Conservation (phyloP, 768 basidiomycete species). For the Phlebiopsis flavidoalba region DNA sequence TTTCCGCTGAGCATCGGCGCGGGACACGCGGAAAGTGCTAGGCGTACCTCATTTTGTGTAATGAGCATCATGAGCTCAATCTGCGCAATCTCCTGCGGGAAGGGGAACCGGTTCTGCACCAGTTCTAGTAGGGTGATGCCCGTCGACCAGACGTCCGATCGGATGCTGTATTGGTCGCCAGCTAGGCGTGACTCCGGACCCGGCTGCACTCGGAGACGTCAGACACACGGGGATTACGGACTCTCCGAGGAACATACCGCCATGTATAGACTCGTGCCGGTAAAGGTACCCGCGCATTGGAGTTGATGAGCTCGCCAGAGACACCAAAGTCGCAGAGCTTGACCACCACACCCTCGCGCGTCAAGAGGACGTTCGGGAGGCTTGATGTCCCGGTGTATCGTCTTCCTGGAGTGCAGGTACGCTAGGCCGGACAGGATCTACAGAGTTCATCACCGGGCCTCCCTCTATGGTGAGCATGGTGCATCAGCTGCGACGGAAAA, state of each 20-base stretch:
- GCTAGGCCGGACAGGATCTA: conserved; percentile 88
- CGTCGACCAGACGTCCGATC: conserved; percentile 97
- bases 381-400: conserved; percentile 96
- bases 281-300: conserved; percentile 91
- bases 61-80: conserved; percentile 94
- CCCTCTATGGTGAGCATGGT: too few species aligned
- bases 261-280: conserved; percentile 98
- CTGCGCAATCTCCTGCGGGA: conserved; percentile 85
- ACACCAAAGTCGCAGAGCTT: conserved; percentile 97
- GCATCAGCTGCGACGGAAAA: conserved; percentile 5
- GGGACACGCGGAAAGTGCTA: conserved; percentile 10
- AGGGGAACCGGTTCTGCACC: conserved; percentile 92
- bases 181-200: conserved; percentile 92
- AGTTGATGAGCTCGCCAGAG: conserved; percentile 90
- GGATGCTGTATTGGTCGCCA: conserved; percentile 88
- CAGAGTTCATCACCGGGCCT: conserved; percentile 8
- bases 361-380: conserved; percentile 90
- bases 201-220: conserved; percentile 48
- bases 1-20: conserved; percentile 11
- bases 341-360: conserved; percentile 80
- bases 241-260: conserved; percentile 58
- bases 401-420: conserved; percentile 86
- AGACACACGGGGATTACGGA: neutral
- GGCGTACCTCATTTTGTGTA: conserved; percentile 64
- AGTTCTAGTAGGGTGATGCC: conserved; percentile 94